Evolutionary conservation across 768 basidiomycete genomes (phyloP), one percentile per base, ranked within the genome.

Genomic region (Calocybe cyanea): DNA sequence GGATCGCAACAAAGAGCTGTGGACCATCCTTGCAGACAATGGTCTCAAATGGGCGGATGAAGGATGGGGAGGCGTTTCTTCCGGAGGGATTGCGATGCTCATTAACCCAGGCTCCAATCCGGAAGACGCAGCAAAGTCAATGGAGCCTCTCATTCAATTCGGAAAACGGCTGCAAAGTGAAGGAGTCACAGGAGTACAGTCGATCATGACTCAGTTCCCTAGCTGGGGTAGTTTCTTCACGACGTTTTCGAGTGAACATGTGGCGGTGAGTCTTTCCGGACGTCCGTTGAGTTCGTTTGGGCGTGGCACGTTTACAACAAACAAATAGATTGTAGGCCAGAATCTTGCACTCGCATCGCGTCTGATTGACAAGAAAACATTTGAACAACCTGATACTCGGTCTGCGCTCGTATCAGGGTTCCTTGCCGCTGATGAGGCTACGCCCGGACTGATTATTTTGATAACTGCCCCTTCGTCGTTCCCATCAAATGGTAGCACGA

Each of bases 21-120:
- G 65, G 63, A 58, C 54, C 40, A 62, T 67, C 25, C 62, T 68
- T 49, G 55, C 63, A 8, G 64, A 71, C 19, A 67, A 75, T 44
- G 65, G 62, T 5, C 50, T 73, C 1, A 59, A 56, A 31, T 73
- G 73, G 66, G 71, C 72, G 6, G 57, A 66, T 17, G 66, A 74
- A 46, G 76, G 76, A 18, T 78, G 73, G 73, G 75, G 76, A 40
- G 75, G 73, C 11, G 70, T 66, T 43, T 62, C 68, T 2, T 67
- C 55, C 40, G 58, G 61, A 45, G 62, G 61, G 25, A 60, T 66
- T 19, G 70, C 68, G 14, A 59, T 70, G 31, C 61, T 73, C 43
- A 63, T 78, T n/a, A 78, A 71, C 43, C 76, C 77, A 7, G 64
- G 63, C 14, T 53, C 73, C 0, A 59, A 51, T 24, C 55, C 59